Evolutionary conservation across 2,329 filamentous ascomycete species (phyloP).

Genomic region (Sclerotinia glacialis): DNA sequence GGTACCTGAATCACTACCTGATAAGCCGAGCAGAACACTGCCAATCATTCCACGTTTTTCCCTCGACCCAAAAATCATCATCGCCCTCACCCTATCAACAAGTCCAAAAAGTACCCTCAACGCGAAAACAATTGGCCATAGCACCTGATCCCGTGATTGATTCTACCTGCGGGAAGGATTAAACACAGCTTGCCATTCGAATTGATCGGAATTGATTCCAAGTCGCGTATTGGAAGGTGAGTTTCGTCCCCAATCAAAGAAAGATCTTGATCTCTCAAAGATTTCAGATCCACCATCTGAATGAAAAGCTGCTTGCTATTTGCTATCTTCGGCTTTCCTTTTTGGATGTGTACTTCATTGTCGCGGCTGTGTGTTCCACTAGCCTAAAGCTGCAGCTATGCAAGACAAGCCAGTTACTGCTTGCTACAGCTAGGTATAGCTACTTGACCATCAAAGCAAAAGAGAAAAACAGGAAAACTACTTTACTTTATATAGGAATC

Average conservation of each 20-base stretch:
- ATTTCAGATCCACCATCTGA: background rate
- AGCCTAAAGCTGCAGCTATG: background rate
- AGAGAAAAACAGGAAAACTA: background rate
- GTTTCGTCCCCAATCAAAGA: slow-evolving; percentile 4
- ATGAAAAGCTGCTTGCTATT: background rate
- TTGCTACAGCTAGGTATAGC: too few species aligned
- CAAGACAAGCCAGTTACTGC: background rate
- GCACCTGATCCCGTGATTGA: slow-evolving; percentile 36
- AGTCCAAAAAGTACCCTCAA: slow-evolving; percentile 33
- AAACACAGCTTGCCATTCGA: slow-evolving; percentile 20
- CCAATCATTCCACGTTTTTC: slow-evolving; percentile 30
- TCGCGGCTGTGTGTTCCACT: background rate
- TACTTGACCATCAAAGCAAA: background rate
- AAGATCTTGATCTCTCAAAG: background rate
- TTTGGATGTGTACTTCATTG: background rate
- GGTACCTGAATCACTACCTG: too few species aligned
- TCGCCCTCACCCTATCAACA: slow-evolving; percentile 36
- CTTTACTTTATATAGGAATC: slow-evolving; percentile 9
- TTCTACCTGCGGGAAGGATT: slow-evolving; percentile 37
- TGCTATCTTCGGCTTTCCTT: slow-evolving; percentile 1
- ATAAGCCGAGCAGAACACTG: slow-evolving; percentile 22
- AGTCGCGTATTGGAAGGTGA: slow-evolving; percentile 36
- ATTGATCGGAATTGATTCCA: slow-evolving; percentile 22
- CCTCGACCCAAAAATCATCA: slow-evolving; percentile 23
- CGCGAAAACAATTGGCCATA: slow-evolving; percentile 35